Evolutionary conservation across 1,139 yeast species (phyloP).

Genomic region (Kodamaea ohmeri): DNA sequence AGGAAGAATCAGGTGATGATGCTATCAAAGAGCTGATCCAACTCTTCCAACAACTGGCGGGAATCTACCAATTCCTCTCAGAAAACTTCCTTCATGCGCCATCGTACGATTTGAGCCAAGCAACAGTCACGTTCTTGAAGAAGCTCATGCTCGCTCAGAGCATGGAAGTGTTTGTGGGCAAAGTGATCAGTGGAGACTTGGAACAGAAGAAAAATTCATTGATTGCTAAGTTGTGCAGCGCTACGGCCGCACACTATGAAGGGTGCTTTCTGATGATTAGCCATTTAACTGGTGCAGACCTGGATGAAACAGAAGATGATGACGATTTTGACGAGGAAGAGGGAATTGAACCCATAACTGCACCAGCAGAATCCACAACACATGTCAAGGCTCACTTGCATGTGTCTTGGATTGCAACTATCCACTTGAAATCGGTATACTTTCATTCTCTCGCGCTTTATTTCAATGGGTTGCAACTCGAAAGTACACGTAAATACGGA

Average conservation of each 20-base stretch:
- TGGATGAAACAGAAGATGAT: constrained; percentile 15
- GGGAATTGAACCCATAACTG: constrained; percentile 18
- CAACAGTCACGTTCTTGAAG: constrained; percentile 63
- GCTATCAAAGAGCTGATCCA: constrained; percentile 60
- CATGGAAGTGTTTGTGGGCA: constrained; percentile 76
- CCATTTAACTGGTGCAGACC: constrained; percentile 24
- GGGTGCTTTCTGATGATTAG: constrained; percentile 41
- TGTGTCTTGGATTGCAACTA: constrained; percentile 41
- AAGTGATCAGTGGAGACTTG: constrained; percentile 50
- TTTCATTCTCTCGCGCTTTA: constrained; percentile 47
- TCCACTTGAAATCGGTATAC: constrained; percentile 49
- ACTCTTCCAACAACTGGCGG: constrained; percentile 73
- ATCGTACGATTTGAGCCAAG: constrained; percentile 69
- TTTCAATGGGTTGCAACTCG: constrained; percentile 51
- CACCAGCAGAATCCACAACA: constrained; percentile 32
- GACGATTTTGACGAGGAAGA: constrained; percentile 14
- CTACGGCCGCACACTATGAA: constrained; percentile 57
- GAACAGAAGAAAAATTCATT: constrained; percentile 59
- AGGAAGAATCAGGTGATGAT: constrained; percentile 43
- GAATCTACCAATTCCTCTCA: constrained; percentile 66
- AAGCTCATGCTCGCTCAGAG: constrained; percentile 80
- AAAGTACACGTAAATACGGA: constrained; percentile 59
- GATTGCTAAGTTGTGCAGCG: constrained; percentile 67
- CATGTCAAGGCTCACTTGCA: constrained; percentile 48
- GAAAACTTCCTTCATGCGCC: constrained; percentile 92